Evolutionary conservation across 306 rosid species (phyloP), one percentile per base, ranked within the genome.

Genomic region (Fragaria ananassa): DNA sequence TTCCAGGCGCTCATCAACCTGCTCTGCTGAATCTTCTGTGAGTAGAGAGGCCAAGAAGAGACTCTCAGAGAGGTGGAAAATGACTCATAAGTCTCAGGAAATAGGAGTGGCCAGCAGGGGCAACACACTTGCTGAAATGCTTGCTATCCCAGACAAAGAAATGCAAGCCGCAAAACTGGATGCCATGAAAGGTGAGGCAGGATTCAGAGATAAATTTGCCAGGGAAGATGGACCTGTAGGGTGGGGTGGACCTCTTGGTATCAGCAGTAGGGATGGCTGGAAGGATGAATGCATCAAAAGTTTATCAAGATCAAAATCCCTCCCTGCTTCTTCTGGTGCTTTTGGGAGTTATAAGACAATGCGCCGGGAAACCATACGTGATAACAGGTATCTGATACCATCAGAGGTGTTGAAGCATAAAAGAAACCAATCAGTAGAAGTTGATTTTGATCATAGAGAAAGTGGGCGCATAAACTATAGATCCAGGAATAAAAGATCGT

Each of bases 231-330:
- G 80, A 80, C 84, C 82, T 78, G 76, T 82, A 45, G 83, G 83
- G 64, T 50, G 72, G 65, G 85, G 74, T 70, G 93, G 88, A 81
- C 97, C 99, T 72, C 82, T 91, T 77, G 99, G 99, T 74, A 95
- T 95, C 79, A 95, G 99, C 86, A 95, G 97, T 71, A 88, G 89
- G 85, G 99, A 95, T 86, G 99, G 99, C 74, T 95, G 99, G 99
- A 95, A 88, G 89, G 89, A 88, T 80, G 90, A 81, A 46, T 80
- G 74, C 75, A 75, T 81, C 47, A 81, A 75, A 57, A 86, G 84
- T 75, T 86, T 95, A 84, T 76, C 93, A 10, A 90, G 96, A 74
- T 95, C 99, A 34, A 92, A 68, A 76, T 95, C 99, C 78, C 96
- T 95, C 82, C 97, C 99, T 17, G 82, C 96, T 70, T 92, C 97